Base-by-base conservation (phyloP, 2,329 filamentous ascomycete species). In the Cryoendolithus antarcticus region DNA sequence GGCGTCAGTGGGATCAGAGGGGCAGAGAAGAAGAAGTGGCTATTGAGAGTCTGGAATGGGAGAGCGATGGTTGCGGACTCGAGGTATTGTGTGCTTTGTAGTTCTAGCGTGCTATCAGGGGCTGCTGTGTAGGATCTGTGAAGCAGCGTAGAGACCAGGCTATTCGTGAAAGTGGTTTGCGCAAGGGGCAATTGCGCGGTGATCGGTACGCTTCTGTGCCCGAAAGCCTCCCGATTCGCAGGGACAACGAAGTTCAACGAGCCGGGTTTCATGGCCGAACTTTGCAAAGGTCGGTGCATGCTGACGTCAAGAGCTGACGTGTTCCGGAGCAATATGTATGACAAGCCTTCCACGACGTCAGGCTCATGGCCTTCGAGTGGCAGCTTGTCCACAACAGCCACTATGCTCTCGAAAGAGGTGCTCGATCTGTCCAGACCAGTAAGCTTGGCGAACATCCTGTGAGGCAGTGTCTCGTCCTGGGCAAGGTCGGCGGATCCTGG, bases 111-210 rank as follows among this genome's bases (percentile, higher is more conserved):
- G 54, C 56, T 13, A 43, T 50, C 29, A 48, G 9, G 2, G 8
- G 2, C 6, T 9, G 50, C 43, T 7, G 40, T 36, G 40, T 51
- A 55, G 9, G 33, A 42, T 4, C 40, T 52, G 32, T 52, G 45
- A 12, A 52, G 53, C 6, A 84, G 59, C 1, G 76, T 82, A 2
- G 77, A 77, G 1, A 64, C 64, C 19, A 64, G 67, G 34, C 77
- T 80, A 44, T 79, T 89, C 30, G 77, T 73, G 53, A 91, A 91
- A 4, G 86, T 63, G 0, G 85, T 93, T 51, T 86, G 84, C 31
- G 84, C 79, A 21, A 91, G 63, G 2, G 83, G 83, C 2, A 88
- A 30, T 42, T 61, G 56, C 4, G 27, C 4, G 11, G 13, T 34
- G 1, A 4, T n/a, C 21, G 12, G 10, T 13, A 9, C 15, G 12